Evolutionary conservation across 768 basidiomycete genomes (phyloP).

Genomic region (Paxillus ammoniavirescens): DNA sequence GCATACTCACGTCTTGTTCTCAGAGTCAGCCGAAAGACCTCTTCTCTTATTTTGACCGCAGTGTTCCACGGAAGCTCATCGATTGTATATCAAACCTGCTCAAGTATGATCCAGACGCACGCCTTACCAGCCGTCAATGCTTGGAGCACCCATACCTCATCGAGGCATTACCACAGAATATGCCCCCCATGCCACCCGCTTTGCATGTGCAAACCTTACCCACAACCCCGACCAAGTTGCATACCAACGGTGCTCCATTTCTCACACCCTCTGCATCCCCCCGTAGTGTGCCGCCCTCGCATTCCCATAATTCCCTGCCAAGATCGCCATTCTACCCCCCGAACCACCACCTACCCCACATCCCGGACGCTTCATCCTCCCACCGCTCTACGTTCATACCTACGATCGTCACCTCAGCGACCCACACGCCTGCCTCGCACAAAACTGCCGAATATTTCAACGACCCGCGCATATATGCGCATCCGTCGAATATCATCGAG

Average conservation of each 20-base stretch:
- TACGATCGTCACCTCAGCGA: constrained; percentile 31
- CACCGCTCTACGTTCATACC: constrained; percentile 56
- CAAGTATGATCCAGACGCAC: constrained; percentile 85
- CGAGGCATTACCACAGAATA: constrained; percentile 69
- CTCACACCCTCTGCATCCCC: constrained; percentile 41
- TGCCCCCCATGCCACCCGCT: constrained; percentile 60
- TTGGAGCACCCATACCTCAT: constrained; percentile 86
- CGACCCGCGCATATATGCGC: constrained; percentile 34
- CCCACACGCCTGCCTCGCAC: constrained; percentile 30
- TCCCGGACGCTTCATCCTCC: constrained; percentile 48
- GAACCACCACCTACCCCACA: constrained; percentile 38
- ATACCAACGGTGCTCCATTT: constrained; percentile 35
- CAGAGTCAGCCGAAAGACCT: constrained; percentile 69
- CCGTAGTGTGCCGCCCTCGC: constrained; percentile 46
- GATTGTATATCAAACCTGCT: constrained; percentile 92
- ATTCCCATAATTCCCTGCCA: constrained; percentile 45
- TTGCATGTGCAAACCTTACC: constrained; percentile 41
- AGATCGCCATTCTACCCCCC: constrained; percentile 37
- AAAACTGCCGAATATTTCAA: constrained; percentile 35
- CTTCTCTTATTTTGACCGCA: constrained; percentile 72
- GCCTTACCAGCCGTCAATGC: constrained; percentile 85
- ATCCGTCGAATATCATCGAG: constrained; percentile 29
- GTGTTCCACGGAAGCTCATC: constrained; percentile 75
- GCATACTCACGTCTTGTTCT: constrained; percentile 7
- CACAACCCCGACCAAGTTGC: constrained; percentile 37